These are phyloP conservation scores for Malania oleifera DNA, from an alignment of 164 flowering plant genomes.

Conservation along the genomic window DNA sequence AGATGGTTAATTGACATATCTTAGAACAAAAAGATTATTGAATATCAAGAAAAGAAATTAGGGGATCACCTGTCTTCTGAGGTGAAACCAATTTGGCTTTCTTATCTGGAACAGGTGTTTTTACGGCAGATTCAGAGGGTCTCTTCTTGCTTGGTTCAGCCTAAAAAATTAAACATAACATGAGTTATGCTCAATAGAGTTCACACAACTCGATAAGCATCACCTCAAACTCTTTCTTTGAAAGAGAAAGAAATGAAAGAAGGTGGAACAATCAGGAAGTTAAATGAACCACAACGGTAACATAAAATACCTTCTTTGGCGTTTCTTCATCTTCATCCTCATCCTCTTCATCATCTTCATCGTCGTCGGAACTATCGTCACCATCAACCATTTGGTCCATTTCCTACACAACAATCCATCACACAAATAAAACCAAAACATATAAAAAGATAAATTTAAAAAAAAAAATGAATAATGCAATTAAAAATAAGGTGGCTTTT, in stretches of 20 bases:
- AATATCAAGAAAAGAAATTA: not conserved
- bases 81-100: slow-evolving; percentile 69
- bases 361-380: slow-evolving; percentile 21
- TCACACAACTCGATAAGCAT: too few relatives aligned
- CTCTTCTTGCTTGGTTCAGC: slow-evolving; percentile 53
- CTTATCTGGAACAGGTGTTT: slow-evolving; percentile 50
- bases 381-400: too few relatives aligned
- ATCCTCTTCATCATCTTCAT: slow-evolving; percentile 23
- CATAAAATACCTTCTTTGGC: slow-evolving; percentile 29
- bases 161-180: slow-evolving; percentile 17
- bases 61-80: slow-evolving; percentile 64
- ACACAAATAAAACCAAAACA: too few relatives aligned
- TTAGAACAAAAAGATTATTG: not conserved
- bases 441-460: too few relatives aligned
- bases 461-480: too few relatives aligned
- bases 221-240: too few relatives aligned
- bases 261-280: not conserved
- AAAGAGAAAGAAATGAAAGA: not conserved
- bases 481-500: too few relatives aligned
- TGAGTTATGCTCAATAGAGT: too few relatives aligned
- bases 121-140: slow-evolving; percentile 34
- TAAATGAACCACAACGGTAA: not conserved
- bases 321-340: slow-evolving; percentile 30
- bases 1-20: too few relatives aligned
- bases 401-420: too few relatives aligned